Evolutionary conservation across 2,329 filamentous ascomycete genomes (phyloP).

Genomic region (Aspergillus sp.): DNA sequence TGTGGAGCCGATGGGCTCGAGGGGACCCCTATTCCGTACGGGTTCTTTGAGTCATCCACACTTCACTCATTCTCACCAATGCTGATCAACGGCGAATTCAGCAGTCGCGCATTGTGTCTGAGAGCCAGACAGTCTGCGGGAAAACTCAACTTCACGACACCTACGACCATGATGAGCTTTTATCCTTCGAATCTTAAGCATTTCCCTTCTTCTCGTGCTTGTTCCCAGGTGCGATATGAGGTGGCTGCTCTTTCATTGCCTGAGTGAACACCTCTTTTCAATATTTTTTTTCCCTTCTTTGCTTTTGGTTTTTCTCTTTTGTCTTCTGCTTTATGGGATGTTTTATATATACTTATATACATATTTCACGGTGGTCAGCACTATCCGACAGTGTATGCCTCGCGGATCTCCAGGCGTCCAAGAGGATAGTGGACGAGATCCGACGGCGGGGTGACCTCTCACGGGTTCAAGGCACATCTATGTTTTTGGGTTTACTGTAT

Average conservation of each 20-base stretch:
- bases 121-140: neutral
- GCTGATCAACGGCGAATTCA: neutral
- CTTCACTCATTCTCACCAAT: constrained; percentile 17
- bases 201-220: neutral
- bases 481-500: constrained; percentile 9
- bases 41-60: constrained; percentile 36
- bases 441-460: constrained; percentile 3
- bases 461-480: constrained; percentile 6
- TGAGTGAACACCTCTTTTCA: neutral
- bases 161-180: constrained; percentile 22
- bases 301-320: neutral
- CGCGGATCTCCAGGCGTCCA: neutral
- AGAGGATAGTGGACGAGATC: neutral
- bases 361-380: constrained; percentile 17
- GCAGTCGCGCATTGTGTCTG: neutral
- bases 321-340: too few species aligned
- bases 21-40: constrained; percentile 32
- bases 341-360: constrained; percentile 26
- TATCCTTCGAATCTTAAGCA: constrained; percentile 12
- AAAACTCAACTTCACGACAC: constrained; percentile 26
- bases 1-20: constrained; percentile 22
- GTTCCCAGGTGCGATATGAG: neutral
- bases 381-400: neutral
- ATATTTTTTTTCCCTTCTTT: neutral
- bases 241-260: neutral